phyloP scores from a whole-genome alignment of 495 filamentous ascomycete species.

The Penicillium simplicissimum region DNA sequence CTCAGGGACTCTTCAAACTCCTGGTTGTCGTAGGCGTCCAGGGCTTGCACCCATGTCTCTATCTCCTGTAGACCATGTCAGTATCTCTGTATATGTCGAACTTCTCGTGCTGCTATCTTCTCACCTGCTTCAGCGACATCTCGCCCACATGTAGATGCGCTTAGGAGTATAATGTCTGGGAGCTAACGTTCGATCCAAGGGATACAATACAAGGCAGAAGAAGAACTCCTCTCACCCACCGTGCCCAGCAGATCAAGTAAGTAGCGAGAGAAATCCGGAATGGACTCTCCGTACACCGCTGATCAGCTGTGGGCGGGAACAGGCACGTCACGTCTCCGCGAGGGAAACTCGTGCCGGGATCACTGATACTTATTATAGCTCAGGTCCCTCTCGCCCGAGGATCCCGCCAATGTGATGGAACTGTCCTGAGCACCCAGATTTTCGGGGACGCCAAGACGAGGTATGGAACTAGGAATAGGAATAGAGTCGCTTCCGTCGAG shows the following conservation, averaged over 20 bases:
- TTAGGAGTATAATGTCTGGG: background rate
- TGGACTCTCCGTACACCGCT: slow-evolving; percentile 15
- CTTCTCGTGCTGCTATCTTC: background rate
- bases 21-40: slow-evolving; percentile 91
- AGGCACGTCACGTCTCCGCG: slow-evolving; percentile 4
- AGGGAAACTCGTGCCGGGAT: slow-evolving; percentile 2
- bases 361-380: slow-evolving; percentile 15
- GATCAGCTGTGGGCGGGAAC: slow-evolving; percentile 4
- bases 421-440: background rate
- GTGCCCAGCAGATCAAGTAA: background rate
- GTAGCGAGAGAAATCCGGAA: slow-evolving; percentile 3
- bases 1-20: slow-evolving; percentile 86
- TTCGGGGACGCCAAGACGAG: slow-evolving; percentile 8
- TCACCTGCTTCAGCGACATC: slow-evolving; percentile 47
- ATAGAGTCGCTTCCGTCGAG: slow-evolving; percentile 1
- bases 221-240: background rate
- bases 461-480: slow-evolving; percentile 3
- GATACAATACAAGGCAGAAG: background rate
- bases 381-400: slow-evolving; percentile 6
- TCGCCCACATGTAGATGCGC: background rate
- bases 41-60: slow-evolving; percentile 94
- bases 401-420: slow-evolving; percentile 13
- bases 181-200: slow-evolving; percentile 3
- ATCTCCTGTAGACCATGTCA: slow-evolving; percentile 73
- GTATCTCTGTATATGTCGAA: slow-evolving; percentile 3